phyloP scores from a whole-genome alignment of 768 basidiomycete species.

The Boletales sp. region DNA sequence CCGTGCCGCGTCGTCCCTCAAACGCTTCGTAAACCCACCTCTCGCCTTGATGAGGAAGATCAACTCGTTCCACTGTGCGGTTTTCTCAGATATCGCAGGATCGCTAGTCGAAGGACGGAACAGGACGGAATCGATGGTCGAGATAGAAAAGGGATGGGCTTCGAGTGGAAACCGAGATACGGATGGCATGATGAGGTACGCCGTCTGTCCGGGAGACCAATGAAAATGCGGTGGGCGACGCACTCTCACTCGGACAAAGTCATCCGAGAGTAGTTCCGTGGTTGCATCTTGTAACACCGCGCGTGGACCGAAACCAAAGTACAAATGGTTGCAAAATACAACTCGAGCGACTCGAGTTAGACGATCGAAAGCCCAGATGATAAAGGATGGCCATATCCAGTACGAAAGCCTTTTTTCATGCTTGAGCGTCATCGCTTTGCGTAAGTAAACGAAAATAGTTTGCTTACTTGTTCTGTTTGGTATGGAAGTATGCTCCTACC shows the following conservation, averaged over 20 bases:
- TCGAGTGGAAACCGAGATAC: constrained; percentile 46
- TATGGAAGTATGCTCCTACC: constrained; percentile 41
- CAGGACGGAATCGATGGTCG: constrained; percentile 34
- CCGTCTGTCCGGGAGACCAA: constrained; percentile 54
- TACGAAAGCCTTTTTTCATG: constrained; percentile 6
- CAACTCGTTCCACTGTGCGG: constrained; percentile 37
- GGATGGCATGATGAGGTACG: constrained; percentile 47
- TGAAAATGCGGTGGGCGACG: constrained; percentile 44
- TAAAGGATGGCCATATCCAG: constrained; percentile 32
- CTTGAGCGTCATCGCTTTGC: neutral
- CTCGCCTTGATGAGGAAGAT: constrained; percentile 58
- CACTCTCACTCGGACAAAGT: constrained; percentile 46
- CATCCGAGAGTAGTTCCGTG: constrained; percentile 42
- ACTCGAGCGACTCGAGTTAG: constrained; percentile 45
- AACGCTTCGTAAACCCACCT: constrained; percentile 55
- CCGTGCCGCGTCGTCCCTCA: constrained; percentile 33
- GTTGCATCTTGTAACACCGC: constrained; percentile 32
- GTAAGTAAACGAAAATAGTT: neutral
- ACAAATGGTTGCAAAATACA: constrained; percentile 39
- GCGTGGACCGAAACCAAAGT: constrained; percentile 31
- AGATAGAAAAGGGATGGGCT: constrained; percentile 62
- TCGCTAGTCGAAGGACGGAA: constrained; percentile 5
- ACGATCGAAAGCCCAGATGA: constrained; percentile 44
- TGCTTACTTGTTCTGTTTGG: constrained; percentile 18
- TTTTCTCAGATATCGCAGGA: neutral